Conservation (phyloP, 2,329 filamentous ascomycete genomes). For the Westerdykella sp. region DNA sequence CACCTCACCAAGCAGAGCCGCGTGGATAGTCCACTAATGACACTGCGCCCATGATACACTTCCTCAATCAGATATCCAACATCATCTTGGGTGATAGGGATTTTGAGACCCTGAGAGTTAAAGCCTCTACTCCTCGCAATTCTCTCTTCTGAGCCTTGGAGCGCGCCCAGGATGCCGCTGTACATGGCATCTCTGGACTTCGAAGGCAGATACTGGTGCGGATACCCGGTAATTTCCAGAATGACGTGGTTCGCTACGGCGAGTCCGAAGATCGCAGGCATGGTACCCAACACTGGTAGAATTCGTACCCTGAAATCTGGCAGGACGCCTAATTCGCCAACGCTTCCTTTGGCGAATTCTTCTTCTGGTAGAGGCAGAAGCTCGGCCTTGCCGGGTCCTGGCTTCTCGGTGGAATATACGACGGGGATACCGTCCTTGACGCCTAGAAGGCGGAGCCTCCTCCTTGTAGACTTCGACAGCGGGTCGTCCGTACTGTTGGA, state of each 20-base stretch:
- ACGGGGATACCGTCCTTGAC: conserved; percentile 81
- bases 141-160: conserved; percentile 76
- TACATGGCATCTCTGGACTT: conserved; percentile 91
- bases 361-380: conserved; percentile 81
- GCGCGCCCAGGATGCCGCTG: conserved; percentile 67
- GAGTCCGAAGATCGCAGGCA: conserved; percentile 95
- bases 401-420: conserved; percentile 87
- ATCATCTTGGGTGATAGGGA: conserved; percentile 72
- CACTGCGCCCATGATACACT: conserved; percentile 75
- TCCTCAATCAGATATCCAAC: conserved; percentile 87
- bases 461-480: conserved; percentile 75
- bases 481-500: conserved; percentile 81
- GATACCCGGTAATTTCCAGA: conserved; percentile 72
- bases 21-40: conserved; percentile 73
- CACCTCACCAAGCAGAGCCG: conserved; percentile 76
- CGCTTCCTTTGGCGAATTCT: conserved; percentile 77
- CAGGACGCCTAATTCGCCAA: conserved; percentile 80
- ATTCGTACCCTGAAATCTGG: conserved; percentile 95
- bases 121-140: conserved; percentile 52
- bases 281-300: conserved; percentile 86
- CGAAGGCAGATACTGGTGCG: conserved; percentile 71
- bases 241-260: conserved; percentile 90
- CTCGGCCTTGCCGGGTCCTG: conserved; percentile 83
- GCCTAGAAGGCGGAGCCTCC: conserved; percentile 68
- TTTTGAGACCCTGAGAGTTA: conserved; percentile 63